Evolutionary conservation across 2,329 filamentous ascomycete species (phyloP).

Genomic region (Epichloe glyceriae): DNA sequence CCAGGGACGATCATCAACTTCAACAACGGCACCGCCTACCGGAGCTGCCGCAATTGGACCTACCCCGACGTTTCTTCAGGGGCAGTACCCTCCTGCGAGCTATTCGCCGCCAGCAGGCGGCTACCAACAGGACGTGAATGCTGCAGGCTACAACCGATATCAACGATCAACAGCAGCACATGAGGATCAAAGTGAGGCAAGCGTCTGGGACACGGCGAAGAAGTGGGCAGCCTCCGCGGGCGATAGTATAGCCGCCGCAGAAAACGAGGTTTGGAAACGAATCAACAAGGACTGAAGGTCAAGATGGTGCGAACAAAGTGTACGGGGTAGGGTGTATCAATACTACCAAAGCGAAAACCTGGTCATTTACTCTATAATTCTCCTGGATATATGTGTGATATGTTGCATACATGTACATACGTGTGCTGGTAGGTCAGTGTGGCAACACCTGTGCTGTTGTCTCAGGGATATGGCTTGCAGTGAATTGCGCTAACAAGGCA

Average conservation of each 20-base stretch:
- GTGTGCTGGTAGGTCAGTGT: background rate
- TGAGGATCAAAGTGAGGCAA: conserved; percentile 21
- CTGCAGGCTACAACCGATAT: conserved; percentile 35
- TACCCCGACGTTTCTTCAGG: conserved; percentile 14
- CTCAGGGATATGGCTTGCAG: conserved; percentile 1
- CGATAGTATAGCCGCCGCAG: conserved; percentile 42
- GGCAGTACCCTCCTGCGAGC: conserved; percentile 14
- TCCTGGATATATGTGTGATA: background rate
- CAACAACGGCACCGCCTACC: conserved; percentile 15
- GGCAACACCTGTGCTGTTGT: background rate
- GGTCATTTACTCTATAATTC: background rate
- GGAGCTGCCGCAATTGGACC: background rate
- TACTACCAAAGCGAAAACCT: conserved; percentile 1
- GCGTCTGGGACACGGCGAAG: conserved; percentile 44
- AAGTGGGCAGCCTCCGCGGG: conserved; percentile 45
- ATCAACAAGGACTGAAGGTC: conserved; percentile 40
- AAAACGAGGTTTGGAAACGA: conserved; percentile 49
- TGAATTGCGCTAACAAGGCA: background rate
- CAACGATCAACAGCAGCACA: conserved; percentile 28
- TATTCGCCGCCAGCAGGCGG: conserved; percentile 35
- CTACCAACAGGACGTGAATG: conserved; percentile 43
- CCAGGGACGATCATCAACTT: conserved; percentile 33
- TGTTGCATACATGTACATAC: background rate
- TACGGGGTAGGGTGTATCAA: background rate
- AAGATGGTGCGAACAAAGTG: background rate